Evolutionary conservation across 176 grass and related monocot genomes (phyloP), one percentile per base, ranked within the genome.

Genomic region (Avena eriantha): DNA sequence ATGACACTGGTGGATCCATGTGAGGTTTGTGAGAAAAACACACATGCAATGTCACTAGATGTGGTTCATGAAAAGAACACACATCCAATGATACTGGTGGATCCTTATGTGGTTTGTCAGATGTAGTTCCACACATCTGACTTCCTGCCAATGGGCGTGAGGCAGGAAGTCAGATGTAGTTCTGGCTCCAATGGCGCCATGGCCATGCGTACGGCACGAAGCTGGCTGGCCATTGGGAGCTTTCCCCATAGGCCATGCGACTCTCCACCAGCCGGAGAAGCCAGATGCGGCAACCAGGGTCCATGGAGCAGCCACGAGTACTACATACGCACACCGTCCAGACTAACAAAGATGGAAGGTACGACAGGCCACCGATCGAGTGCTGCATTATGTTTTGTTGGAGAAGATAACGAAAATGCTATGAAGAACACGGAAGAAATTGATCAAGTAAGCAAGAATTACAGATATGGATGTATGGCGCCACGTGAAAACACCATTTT

Each of bases 171-270:
- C 7, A 41, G 39, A 41, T 41, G 9, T 61, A 61, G 59, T 10
- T 29, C 23, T 51, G 45, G 29, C 65, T 51, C 75, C 75, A 89
- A 77, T 79, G 61, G 73, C 31, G 23, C 59, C 59, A 63, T 63
- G 59, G 59, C 2, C 59, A 12, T 63, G 23, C 59, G 11, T 63
- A 41, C 39, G 39, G 63, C 82, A 89, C 68, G 23, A 89, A 74
- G 11, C 15, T 7, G 13, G 5, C 33, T 47, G 23, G 34, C 57
- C 76, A 89, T 89, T 89, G 87, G 87, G n/a, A 19, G 57, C 76
- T 85, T 80, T 85, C 8, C 29, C 3, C 15, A 18, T 47, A 65
- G 43, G 72, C 56, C 82, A 5, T 34, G 67, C 76, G 59, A n/a
- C 81, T n/a, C 53, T n/a, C 10, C 2, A 39, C 4, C 8, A 47